Evolutionary conservation across 768 basidiomycete genomes (phyloP).

Genomic region (Wakefieldia striispora): DNA sequence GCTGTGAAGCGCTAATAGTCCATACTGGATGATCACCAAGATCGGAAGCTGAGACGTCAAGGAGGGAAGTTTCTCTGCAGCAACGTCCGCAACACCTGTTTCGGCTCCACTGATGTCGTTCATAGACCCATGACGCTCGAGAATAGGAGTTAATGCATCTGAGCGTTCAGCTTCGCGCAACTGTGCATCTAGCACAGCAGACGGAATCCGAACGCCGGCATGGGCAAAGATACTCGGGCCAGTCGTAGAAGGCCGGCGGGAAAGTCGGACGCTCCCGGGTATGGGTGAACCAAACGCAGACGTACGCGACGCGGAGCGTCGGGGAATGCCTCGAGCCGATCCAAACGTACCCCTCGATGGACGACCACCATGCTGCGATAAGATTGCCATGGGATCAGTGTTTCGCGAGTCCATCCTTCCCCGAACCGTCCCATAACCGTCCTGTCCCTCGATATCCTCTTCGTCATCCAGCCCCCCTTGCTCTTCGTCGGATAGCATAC

Average conservation of each 20-base stretch:
- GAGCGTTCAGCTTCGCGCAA: slow-evolving; percentile 43
- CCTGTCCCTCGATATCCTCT: slow-evolving; percentile 36
- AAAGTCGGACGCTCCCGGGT: slow-evolving; percentile 34
- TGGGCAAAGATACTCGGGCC: slow-evolving; percentile 83
- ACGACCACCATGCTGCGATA: slow-evolving; percentile 21
- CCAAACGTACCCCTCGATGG: slow-evolving; percentile 27
- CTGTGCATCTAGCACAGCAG: slow-evolving; percentile 74
- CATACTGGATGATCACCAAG: slow-evolving; percentile 87
- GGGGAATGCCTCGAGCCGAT: slow-evolving; percentile 29
- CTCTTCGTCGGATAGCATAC: slow-evolving; percentile 23
- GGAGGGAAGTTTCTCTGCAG: slow-evolving; percentile 57
- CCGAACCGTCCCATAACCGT: slow-evolving; percentile 19
- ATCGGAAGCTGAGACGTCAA: slow-evolving; percentile 75
- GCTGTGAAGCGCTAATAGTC: slow-evolving; percentile 81
- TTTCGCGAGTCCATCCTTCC: slow-evolving; percentile 18
- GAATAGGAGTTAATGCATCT: slow-evolving; percentile 48
- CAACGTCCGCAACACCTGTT: slow-evolving; percentile 37
- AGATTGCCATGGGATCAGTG: slow-evolving; percentile 15
- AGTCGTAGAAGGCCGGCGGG: slow-evolving; percentile 50
- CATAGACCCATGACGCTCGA: slow-evolving; percentile 44
- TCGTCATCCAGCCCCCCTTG: slow-evolving; percentile 42
- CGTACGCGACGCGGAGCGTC: slow-evolving; percentile 30
- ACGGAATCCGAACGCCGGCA: slow-evolving; percentile 74
- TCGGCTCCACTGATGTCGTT: slow-evolving; percentile 17
- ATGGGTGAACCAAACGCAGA: slow-evolving; percentile 33